Evolutionary conservation across 1,284 basidiomycete genomes (phyloP).

Genomic region (Trichosporon inkin): DNA sequence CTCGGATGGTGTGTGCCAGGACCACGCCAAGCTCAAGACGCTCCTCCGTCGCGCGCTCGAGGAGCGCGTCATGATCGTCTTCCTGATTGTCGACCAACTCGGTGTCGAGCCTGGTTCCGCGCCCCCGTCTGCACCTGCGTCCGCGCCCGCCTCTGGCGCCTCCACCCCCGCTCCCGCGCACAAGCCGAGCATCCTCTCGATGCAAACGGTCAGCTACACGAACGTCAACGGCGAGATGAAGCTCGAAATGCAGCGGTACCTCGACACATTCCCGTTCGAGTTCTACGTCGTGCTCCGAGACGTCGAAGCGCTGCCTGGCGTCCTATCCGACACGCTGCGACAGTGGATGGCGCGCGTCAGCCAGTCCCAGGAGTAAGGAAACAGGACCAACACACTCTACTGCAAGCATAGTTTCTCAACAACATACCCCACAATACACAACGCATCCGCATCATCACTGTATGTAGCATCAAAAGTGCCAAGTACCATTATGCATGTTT

Average conservation of each 20-base stretch:
- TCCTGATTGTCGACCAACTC: constrained; percentile 90
- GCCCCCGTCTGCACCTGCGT: constrained; percentile 23
- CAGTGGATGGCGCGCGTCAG: constrained; percentile 60
- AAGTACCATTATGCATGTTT: constrained; percentile 1
- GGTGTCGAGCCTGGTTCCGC: constrained; percentile 23
- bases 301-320: constrained; percentile 87
- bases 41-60: constrained; percentile 81
- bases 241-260: constrained; percentile 80
- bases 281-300: constrained; percentile 90
- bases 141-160: constrained; percentile 19
- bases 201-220: constrained; percentile 88
- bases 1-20: constrained; percentile 96
- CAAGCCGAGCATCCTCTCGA: constrained; percentile 65
- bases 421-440: constrained; percentile 2
- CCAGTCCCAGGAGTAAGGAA: constrained; percentile 44
- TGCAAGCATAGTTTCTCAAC: background rate
- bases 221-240: constrained; percentile 80
- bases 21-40: constrained; percentile 78
- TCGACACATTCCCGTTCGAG: constrained; percentile 97
- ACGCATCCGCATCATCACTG: constrained; percentile 5
- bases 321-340: constrained; percentile 82
- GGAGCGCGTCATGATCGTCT: constrained; percentile 92
- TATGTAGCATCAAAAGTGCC: constrained; percentile 2
- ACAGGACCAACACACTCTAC: background rate
- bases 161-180: constrained; percentile 17